Evolutionary conservation across 306 rosid genomes (phyloP).

Genomic region (Glycine latifolia): DNA sequence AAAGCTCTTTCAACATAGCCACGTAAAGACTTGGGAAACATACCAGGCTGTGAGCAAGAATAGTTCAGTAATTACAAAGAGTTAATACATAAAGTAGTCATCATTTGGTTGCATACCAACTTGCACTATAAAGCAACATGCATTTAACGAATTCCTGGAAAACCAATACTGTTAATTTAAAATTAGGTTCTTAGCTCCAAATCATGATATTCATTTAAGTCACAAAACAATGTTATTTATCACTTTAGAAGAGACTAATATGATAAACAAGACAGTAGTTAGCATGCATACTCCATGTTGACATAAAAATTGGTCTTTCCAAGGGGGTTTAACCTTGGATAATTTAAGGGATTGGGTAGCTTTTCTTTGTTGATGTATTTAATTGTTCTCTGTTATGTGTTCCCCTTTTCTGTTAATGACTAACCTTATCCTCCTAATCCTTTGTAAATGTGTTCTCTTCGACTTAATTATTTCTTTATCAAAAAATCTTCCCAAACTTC

Average conservation of each 20-base stretch:
- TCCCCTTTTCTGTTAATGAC: not conserved
- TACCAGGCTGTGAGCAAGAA: slow-evolving; percentile 76
- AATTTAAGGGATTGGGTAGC: not conserved
- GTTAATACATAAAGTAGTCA: slow-evolving; percentile 18
- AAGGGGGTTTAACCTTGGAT: not conserved
- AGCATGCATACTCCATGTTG: slow-evolving; percentile 5
- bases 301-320: slow-evolving; percentile 16
- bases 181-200: slow-evolving; percentile 4
- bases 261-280: not conserved
- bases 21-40: slow-evolving; percentile 89
- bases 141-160: slow-evolving; percentile 22
- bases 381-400: slow-evolving; percentile 11
- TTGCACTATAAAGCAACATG: slow-evolving; percentile 26
- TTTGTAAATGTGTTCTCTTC: not conserved
- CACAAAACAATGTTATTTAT: not conserved
- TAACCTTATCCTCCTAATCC: slow-evolving; percentile 7
- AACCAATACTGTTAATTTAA: slow-evolving; percentile 8
- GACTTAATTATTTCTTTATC: not conserved
- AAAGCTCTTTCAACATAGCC: slow-evolving; percentile 96
- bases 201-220: slow-evolving; percentile 1
- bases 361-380: not conserved
- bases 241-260: not conserved
- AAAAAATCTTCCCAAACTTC: not conserved
- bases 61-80: slow-evolving; percentile 38
- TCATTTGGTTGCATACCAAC: slow-evolving; percentile 28